Evolutionary conservation across 345 rosid genomes (phyloP).

Genomic region (Syzygium aromaticum): DNA sequence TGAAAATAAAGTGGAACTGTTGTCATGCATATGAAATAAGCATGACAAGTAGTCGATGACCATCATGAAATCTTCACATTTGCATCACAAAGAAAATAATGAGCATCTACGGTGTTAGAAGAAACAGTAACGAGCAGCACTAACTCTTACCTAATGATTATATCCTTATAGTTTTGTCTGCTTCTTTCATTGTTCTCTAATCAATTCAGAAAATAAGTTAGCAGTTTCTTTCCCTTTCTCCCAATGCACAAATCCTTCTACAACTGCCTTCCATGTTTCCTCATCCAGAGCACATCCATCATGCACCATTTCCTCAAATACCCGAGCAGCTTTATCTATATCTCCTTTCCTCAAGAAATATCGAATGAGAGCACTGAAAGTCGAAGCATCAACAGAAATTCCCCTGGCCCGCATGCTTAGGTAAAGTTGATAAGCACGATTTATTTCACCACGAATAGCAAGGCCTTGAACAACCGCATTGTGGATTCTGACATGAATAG

Average conservation of each 20-base stretch:
- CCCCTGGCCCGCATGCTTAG: conserved; percentile 59
- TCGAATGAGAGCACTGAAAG: conserved; percentile 34
- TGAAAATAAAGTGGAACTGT: not conserved
- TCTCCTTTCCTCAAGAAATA: conserved; percentile 52
- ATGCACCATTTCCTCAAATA: conserved; percentile 54
- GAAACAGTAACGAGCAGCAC: not conserved
- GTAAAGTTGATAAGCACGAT: conserved; percentile 52
- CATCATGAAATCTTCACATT: not conserved
- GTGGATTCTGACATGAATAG: conserved; percentile 54
- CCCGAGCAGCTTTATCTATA: conserved; percentile 42
- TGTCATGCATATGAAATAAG: not conserved
- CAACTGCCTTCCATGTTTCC: conserved; percentile 43
- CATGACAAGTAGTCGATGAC: not conserved
- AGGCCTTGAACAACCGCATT: conserved; percentile 61
- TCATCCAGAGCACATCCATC: conserved; percentile 60
- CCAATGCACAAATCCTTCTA: conserved; percentile 36
- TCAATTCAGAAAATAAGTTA: not conserved
- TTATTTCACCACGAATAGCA: conserved; percentile 22
- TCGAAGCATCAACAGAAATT: conserved; percentile 42
- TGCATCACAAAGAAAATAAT: not conserved
- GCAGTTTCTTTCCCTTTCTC: not conserved
- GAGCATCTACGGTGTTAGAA: not conserved
- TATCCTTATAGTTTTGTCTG: not conserved
- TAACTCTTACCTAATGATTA: not conserved
- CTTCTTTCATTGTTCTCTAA: not conserved